Evolutionary conservation across 345 rosid genomes (phyloP), one percentile per base, ranked within the genome.

Genomic region (Melaleuca alternifolia): DNA sequence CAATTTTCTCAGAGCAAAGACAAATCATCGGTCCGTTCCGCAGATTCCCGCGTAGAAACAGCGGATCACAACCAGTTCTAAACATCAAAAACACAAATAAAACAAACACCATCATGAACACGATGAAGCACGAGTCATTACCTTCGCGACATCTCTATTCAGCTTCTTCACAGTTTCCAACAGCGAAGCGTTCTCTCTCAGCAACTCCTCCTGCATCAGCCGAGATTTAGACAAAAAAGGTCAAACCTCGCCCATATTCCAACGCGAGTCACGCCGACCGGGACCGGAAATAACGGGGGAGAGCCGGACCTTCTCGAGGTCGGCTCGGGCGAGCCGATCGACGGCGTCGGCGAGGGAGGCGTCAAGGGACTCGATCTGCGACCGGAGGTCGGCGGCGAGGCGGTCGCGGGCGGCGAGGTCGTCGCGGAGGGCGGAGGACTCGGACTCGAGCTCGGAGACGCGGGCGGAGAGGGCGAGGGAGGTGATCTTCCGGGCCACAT

Each of bases 401-500:
- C 87, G 86, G n/a, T 97, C 98, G 59, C 90, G 93, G 77, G 93
- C 96, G 89, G 93, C 88, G 89, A 97, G 92, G 30, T 87, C 83
- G 57, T 87, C 89, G 3, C 90, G 93, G 85, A 96, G 92, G 62
- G 88, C 91, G 84, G 94, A 92, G 48, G 93, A 91, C 89, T 96
- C 98, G 6, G 96, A 90, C 92, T 97, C 99, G 83, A 97, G 98
- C 26, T 92, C 86, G 10, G 96, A 94, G 91, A 97, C 94, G 86
- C 99, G 98, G 33, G 98, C 89, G 41, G 98, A 90, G 87, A 97
- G 95, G 33, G 99, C 99, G 86, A 96, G 88, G 88, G 99, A 97
- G 30, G 98, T 97, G 95, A 96, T 97, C 75, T 96, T 97, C 59
- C 99, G 98, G 57, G 99, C 99, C 88, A 97, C 95, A 86, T 97